Evolutionary conservation across 768 basidiomycete species (phyloP).

Genomic region (Melanogaster broomeanus): DNA sequence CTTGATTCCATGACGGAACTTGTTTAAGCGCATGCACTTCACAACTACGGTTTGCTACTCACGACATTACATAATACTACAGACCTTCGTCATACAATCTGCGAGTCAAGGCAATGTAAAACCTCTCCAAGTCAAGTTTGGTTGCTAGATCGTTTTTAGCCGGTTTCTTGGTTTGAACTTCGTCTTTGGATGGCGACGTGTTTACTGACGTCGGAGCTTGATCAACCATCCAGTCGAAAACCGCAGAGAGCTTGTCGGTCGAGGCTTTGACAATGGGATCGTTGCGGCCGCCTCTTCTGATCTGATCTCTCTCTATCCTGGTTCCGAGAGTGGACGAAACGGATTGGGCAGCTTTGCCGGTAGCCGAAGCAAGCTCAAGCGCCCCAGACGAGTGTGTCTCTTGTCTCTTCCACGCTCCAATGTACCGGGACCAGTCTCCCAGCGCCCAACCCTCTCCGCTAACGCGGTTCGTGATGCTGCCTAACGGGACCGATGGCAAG

Average conservation of each 20-base stretch:
- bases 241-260: conserved; percentile 70
- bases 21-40: background rate
- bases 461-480: conserved; percentile 31
- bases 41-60: background rate
- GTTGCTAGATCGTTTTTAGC: conserved; percentile 54
- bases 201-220: conserved; percentile 50
- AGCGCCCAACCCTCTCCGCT: conserved; percentile 46
- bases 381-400: conserved; percentile 43
- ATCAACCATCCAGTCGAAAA: conserved; percentile 81
- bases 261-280: conserved; percentile 66
- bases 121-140: conserved; percentile 81
- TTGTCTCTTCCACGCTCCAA: conserved; percentile 61
- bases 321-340: conserved; percentile 8
- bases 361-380: conserved; percentile 28
- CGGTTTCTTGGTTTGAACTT: conserved; percentile 18
- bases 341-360: conserved; percentile 1
- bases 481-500: conserved; percentile 51
- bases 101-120: conserved; percentile 86
- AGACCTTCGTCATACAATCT: conserved; percentile 94
- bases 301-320: conserved; percentile 15
- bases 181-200: conserved; percentile 22
- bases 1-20: background rate
- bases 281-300: conserved; percentile 33
- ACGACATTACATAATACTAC: conserved; percentile 35
- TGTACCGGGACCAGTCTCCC: conserved; percentile 63